Evolutionary conservation across 495 filamentous ascomycete species (phyloP).

Genomic region (Schizothecium vesticola): DNA sequence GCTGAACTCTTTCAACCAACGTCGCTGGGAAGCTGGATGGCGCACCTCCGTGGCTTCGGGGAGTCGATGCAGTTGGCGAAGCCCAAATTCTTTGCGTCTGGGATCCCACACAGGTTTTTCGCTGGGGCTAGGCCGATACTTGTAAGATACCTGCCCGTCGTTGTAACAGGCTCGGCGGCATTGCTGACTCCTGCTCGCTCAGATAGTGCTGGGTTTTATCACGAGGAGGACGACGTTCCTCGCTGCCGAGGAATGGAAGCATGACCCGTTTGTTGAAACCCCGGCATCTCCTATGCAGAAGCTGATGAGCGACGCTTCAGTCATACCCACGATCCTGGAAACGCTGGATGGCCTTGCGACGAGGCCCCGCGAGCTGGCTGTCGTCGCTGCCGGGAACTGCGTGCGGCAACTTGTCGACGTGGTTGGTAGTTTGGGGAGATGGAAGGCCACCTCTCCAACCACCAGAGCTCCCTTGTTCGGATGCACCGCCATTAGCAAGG

Average conservation of each 20-base stretch:
- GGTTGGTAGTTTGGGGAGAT: constrained; percentile 11
- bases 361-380: neutral
- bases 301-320: constrained; percentile 24
- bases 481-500: neutral
- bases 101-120: constrained; percentile 32
- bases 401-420: constrained; percentile 4
- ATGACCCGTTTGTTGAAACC: constrained; percentile 25
- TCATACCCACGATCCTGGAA: constrained; percentile 26
- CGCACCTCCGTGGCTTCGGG: constrained; percentile 29
- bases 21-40: constrained; percentile 18
- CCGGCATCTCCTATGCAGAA: constrained; percentile 28
- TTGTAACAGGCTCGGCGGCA: neutral
- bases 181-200: neutral
- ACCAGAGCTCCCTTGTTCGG: neutral
- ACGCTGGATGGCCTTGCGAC: constrained; percentile 3
- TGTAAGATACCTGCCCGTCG: constrained; percentile 13
- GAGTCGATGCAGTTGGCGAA: constrained; percentile 24
- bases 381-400: neutral
- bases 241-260: constrained; percentile 23
- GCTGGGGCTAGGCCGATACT: constrained; percentile 32
- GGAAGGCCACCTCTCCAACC: constrained; percentile 9
- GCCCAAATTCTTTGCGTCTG: constrained; percentile 21
- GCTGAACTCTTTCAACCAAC: constrained; percentile 31
- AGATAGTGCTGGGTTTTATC: constrained; percentile 17
- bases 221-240: constrained; percentile 23